Evolutionary conservation across 2,329 filamentous ascomycete genomes (phyloP), one percentile per base, ranked within the genome.

Genomic region (Exophiala calicioides): DNA sequence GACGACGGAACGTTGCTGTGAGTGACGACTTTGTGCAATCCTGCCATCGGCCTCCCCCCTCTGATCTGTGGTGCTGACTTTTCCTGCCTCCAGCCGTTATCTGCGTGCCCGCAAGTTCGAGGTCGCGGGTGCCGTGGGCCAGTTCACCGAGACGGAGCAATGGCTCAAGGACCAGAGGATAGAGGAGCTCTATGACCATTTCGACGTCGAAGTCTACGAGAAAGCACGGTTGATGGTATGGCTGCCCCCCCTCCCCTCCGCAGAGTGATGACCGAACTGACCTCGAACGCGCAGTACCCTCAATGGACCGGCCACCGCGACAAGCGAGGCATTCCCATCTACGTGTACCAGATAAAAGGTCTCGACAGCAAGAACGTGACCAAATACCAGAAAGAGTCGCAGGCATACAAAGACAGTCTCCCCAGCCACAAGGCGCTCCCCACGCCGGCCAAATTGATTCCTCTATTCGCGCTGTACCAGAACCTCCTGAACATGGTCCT

Each of bases 301-400:
- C 86, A 95, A 81, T 96, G 90, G 87, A 94, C 88, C 15, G 91
- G 91, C 44, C 86, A 90, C 56, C 82, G 90, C 58, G 91, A 96
- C 70, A 86, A 82, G 59, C 86, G 90, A 58, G 91, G 91, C 57
- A 95, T 95, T 53, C 91, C 91, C 5, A 78, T 96, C 58, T 96
- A 93, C 68, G 80, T 96, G 51, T 96, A 87, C 69, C 88, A 94
- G 69, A 88, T 96, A 65, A 80, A 81, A 52, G 81, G 87, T 49
- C 79, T 96, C 59, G 87, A 94, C 71, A 80, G 78, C 64, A 94
- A 95, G 72, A 85, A 85, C 24, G 83, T 96, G 58, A 71, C 81
- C 32, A 79, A 81, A 46, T 95, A 95, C 69, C 86, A 91, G 63
- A 86, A 85, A 62, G 71, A 73, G 31, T 71, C 72, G 19, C 51